Conservation (phyloP, 169 alveolate species). For the Plasmodium blacklocki region DNA sequence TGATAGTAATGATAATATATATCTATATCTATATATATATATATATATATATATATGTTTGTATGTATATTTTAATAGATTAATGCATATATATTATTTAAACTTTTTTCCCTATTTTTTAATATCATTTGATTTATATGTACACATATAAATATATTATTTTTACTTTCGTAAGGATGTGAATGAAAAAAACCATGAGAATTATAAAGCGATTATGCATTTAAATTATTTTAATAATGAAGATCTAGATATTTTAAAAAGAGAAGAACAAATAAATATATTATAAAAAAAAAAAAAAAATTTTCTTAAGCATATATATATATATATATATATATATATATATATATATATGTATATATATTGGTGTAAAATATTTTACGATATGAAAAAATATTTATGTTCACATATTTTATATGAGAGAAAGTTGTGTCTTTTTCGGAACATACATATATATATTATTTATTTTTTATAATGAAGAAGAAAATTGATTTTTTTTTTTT, state of each 20-base stretch:
- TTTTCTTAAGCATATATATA: neutral
- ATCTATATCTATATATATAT: neutral
- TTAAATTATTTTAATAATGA: constrained; percentile 57
- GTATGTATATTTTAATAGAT: neutral
- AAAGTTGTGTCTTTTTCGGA: too few relatives aligned
- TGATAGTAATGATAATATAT: constrained; percentile 15
- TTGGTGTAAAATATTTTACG: neutral
- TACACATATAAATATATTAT: neutral
- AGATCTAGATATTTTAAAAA: constrained; percentile 64
- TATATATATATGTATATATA: neutral
- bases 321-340: neutral
- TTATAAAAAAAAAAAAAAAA: neutral
- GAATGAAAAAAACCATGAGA: constrained; percentile 39
- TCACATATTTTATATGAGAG: too few relatives aligned
- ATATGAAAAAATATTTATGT: too few relatives aligned
- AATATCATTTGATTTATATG: neutral
- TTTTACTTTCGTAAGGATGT: constrained; percentile 13
- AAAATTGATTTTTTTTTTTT: too few relatives aligned
- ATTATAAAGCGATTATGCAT: constrained; percentile 64
- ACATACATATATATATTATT: too few relatives aligned
- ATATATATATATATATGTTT: neutral
- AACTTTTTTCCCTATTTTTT: too few relatives aligned
- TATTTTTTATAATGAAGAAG: too few relatives aligned
- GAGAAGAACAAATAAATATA: constrained; percentile 20
- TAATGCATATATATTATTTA: too few relatives aligned